Percentiles rank a stretch among this genome's conserved stretches.
Evolutionary conservation across 2,329 filamentous ascomycete species (phyloP).

Genomic region (Claviceps capensis): DNA sequence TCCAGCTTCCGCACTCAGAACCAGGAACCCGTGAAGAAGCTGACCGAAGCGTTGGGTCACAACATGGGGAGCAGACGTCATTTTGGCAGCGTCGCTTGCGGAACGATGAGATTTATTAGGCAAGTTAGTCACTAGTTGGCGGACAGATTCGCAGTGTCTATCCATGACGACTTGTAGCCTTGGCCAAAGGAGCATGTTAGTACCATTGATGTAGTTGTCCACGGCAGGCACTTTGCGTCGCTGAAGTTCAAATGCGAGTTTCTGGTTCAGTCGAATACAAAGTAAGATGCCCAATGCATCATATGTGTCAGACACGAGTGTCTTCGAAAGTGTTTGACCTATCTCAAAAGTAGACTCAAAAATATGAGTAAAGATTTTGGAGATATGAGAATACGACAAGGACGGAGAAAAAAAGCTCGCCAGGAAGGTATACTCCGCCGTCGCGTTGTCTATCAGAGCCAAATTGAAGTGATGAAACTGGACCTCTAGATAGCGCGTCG

Average conservation of each 20-base stretch:
- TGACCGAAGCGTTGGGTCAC: conserved; percentile 93
- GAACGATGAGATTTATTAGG: conserved; percentile 29
- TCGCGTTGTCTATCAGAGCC: conserved; percentile 84
- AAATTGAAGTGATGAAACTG: conserved; percentile 93
- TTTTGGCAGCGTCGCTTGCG: conserved; percentile 39
- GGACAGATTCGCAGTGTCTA: conserved; percentile 77
- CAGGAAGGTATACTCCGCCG: conserved; percentile 88
- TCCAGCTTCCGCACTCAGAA: conserved; percentile 75
- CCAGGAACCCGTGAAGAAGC: conserved; percentile 71
- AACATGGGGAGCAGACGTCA: conserved; percentile 75
- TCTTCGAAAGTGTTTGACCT: conserved; percentile 62
- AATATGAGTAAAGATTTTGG: conserved; percentile 72
- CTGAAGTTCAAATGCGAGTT: conserved; percentile 87
- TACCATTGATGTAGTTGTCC: conserved; percentile 86
- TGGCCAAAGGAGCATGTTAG: conserved; percentile 93
- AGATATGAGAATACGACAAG: conserved; percentile 61
- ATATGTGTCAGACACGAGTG: conserved; percentile 60
- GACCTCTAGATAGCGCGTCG: conserved; percentile 74
- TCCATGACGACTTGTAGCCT: conserved; percentile 92
- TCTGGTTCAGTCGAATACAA: conserved; percentile 88
- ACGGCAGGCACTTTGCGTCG: conserved; percentile 77
- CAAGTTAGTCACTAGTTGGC: conserved; percentile 41
- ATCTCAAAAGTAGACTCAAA: conserved; percentile 84
- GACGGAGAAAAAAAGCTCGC: conserved; percentile 77
- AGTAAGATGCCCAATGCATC: conserved; percentile 80